Evolutionary conservation across 805 yeast species (phyloP).

Genomic region (Blastobotrys americana): DNA sequence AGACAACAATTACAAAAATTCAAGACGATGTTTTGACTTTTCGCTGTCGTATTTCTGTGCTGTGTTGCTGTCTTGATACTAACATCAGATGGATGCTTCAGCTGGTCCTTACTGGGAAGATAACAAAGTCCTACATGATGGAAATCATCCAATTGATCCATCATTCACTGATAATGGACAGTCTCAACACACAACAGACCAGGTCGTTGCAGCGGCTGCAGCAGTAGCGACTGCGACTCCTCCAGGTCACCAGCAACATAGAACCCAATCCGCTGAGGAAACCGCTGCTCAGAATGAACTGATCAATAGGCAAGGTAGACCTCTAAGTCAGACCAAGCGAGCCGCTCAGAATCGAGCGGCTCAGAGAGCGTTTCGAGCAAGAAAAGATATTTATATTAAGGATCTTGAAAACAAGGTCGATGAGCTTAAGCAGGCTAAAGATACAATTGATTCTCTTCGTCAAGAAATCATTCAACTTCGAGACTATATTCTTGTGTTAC

Average conservation of each 20-base stretch:
- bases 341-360: conserved; percentile 91
- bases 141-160: conserved; percentile 4
- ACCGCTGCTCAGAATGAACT: conserved; percentile 1
- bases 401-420: conserved; percentile 68
- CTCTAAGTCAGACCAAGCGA: conserved; percentile 62
- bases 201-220: conserved; percentile 3
- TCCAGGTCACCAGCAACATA: neutral
- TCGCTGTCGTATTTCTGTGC: too few species aligned
- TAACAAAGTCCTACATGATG: neutral
- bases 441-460: conserved; percentile 58
- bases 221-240: too few species aligned
- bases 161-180: neutral
- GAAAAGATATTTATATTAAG: conserved; percentile 74
- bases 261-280: neutral
- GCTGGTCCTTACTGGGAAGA: neutral
- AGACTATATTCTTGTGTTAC: conserved; percentile 64
- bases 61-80: too few species aligned
- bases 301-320: conserved; percentile 28
- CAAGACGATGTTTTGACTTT: too few species aligned
- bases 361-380: conserved; percentile 81
- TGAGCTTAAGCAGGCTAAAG: conserved; percentile 54
- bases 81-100: neutral
- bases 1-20: too few species aligned
- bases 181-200: neutral
- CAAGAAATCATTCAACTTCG: conserved; percentile 65